These are phyloP conservation scores for Triticum monococcum DNA, from an alignment of 176 grass and related monocot species.

Conservation along the genomic window DNA sequence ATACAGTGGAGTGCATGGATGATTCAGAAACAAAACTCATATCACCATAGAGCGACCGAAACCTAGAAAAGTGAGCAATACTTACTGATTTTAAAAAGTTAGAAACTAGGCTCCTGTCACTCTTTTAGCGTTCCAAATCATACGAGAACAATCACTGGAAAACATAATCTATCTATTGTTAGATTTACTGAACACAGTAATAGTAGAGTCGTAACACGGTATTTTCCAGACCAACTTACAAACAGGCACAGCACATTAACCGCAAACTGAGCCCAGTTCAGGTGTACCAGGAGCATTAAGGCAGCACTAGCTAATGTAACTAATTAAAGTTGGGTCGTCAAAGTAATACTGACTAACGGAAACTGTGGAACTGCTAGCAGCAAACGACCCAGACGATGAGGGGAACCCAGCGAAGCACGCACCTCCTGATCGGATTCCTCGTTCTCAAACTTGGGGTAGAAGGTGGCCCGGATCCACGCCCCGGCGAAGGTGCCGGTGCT, in stretches of 20 bases:
- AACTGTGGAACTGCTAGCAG: no score
- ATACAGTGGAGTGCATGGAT: background rate
- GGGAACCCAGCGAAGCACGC: background rate
- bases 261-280: background rate
- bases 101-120: no score
- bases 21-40: background rate
- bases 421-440: slow-evolving; percentile 94
- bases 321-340: background rate
- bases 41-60: background rate
- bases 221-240: background rate
- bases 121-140: no score
- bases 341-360: no score
- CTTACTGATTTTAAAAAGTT: no score
- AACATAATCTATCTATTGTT: background rate
- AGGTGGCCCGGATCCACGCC: slow-evolving; percentile 77
- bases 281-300: background rate
- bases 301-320: background rate
- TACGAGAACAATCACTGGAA: no score
- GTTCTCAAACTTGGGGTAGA: slow-evolving; percentile 98
- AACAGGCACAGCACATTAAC: no score
- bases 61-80: background rate
- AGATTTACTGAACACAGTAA: background rate
- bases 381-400: background rate
- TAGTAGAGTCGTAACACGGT: background rate
- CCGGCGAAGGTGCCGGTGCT: slow-evolving; percentile 53